Evolutionary conservation across 345 rosid genomes (phyloP), one percentile per base, ranked within the genome.

Genomic region (Citrus mangshanensis): DNA sequence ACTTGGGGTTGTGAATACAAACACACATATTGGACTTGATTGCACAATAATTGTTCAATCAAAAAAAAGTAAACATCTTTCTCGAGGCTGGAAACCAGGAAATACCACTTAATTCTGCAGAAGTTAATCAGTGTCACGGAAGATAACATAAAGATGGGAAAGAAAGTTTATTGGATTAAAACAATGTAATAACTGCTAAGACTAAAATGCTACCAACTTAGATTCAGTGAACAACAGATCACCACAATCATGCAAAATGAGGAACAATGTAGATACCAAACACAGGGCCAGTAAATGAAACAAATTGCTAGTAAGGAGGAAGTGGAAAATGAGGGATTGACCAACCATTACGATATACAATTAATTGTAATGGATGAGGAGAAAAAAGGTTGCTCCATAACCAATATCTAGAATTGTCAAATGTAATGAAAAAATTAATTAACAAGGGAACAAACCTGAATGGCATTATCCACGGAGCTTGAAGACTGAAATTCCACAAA

Each of bases 401-500:
- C 51, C 51, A 46, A 46, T 46, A 46, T 12, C 51, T 46, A 46
- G 51, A 13, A 46, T 13, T 46, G 51, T 12, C 49, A 65, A 10
- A 30, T 12, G 19, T 61, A 61, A 27, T 25, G 25, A 40, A 32
- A 51, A 74, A 65, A 70, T 18, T 49, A 59, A 68, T 79, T 72
- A 70, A 64, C 82, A n/a, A 7, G 24, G 38, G 38, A 46, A 68
- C 84, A 60, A 81, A 89, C 92, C 93, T 92, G 84, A 70, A 92
- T 86, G 22, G 97, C 94, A 82, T 67, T 80, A 61, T 80, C 86
- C 87, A 88, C 80, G 65, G 93, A 90, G 77, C 83, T 83, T 42
- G 80, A 55, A 46, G 90, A 87, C 79, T 85, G 86, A 73, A 91
- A 93, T 67, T 93, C 95, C 72, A 93, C 93, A 40, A 91, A 93